These are phyloP conservation scores for Apiotrichum gamsii DNA, from an alignment of 1,284 basidiomycete genomes.

Conservation along the genomic window DNA sequence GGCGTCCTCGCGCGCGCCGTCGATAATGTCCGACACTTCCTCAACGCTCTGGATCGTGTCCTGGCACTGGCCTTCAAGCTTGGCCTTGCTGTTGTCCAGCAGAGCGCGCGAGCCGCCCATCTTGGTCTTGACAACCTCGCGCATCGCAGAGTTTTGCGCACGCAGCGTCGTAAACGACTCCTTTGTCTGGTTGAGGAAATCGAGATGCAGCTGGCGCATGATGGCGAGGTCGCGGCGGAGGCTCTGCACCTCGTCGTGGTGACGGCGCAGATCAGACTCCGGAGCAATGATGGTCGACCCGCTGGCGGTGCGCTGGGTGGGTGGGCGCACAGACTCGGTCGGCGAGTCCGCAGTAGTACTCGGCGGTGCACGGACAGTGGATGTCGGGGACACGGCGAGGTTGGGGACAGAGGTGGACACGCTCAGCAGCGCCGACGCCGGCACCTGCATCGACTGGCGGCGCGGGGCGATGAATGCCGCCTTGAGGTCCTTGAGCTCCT, in stretches of 20 bases:
- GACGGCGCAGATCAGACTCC: constrained; percentile 70
- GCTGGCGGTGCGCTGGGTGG: neutral
- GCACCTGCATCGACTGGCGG: constrained; percentile 38
- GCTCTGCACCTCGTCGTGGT: constrained; percentile 90
- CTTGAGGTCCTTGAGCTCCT: constrained; percentile 87
- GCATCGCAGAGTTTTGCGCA: constrained; percentile 75
- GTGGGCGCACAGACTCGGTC: too few relatives aligned
- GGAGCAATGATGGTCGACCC: neutral
- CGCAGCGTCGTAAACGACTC: constrained; percentile 70
- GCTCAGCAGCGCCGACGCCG: constrained; percentile 36
- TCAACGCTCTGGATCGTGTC: constrained; percentile 88
- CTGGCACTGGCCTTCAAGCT: constrained; percentile 80
- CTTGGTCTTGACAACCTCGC: constrained; percentile 72
- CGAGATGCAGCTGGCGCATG: constrained; percentile 87
- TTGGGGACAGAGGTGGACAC: constrained; percentile 16
- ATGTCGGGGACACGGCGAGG: neutral
- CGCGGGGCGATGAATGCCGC: constrained; percentile 52
- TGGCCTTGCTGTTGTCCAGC: constrained; percentile 84
- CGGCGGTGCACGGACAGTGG: constrained; percentile 14
- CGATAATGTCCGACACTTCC: constrained; percentile 86
- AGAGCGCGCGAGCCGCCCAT: constrained; percentile 81
- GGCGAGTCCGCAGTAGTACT: too few relatives aligned
- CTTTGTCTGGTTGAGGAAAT: constrained; percentile 87
- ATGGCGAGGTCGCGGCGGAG: constrained; percentile 86
- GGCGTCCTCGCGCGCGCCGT: constrained; percentile 85